phyloP scores from a whole-genome alignment of 306 rosid genomes.

The Vachellia collinsii region DNA sequence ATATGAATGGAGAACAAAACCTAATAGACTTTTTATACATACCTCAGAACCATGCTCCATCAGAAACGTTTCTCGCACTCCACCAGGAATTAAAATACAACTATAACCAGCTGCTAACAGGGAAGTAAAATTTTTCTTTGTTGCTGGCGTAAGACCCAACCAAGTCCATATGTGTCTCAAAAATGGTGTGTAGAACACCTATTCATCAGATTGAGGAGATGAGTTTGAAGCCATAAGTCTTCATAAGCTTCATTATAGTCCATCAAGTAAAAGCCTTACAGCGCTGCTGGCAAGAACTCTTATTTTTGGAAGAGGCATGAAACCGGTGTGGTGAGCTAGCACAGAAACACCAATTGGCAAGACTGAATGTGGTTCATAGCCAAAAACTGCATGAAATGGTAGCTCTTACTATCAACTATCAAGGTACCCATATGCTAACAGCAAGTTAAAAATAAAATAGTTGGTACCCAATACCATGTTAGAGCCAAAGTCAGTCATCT shows the following conservation, averaged over 20 bases:
- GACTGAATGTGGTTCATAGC: slow-evolving; percentile 96
- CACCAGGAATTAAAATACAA: slow-evolving; percentile 91
- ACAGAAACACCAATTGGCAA: slow-evolving; percentile 86
- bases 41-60: slow-evolving; percentile 89
- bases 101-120: slow-evolving; percentile 72
- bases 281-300: slow-evolving; percentile 96
- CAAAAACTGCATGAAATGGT: slow-evolving; percentile 65
- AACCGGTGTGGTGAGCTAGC: slow-evolving; percentile 81
- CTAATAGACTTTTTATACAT: slow-evolving; percentile 5
- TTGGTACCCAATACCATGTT: neutral
- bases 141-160: slow-evolving; percentile 82
- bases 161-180: slow-evolving; percentile 97
- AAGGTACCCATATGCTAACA: slow-evolving; percentile 15
- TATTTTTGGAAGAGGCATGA: slow-evolving; percentile 86
- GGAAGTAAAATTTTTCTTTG: slow-evolving; percentile 71
- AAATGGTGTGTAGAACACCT: slow-evolving; percentile 92
- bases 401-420: slow-evolving; percentile 18
- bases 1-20: neutral
- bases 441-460: slow-evolving; percentile 23
- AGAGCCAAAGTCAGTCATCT: neutral
- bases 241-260: slow-evolving; percentile 19
- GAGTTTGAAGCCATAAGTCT: slow-evolving; percentile 20
- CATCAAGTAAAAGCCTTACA: slow-evolving; percentile 57
- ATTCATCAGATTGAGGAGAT: slow-evolving; percentile 34
- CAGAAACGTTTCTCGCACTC: slow-evolving; percentile 87